These are phyloP conservation scores for Ustilago trichophora DNA, from an alignment of 1,284 basidiomycete genomes.

Conservation along the genomic window DNA sequence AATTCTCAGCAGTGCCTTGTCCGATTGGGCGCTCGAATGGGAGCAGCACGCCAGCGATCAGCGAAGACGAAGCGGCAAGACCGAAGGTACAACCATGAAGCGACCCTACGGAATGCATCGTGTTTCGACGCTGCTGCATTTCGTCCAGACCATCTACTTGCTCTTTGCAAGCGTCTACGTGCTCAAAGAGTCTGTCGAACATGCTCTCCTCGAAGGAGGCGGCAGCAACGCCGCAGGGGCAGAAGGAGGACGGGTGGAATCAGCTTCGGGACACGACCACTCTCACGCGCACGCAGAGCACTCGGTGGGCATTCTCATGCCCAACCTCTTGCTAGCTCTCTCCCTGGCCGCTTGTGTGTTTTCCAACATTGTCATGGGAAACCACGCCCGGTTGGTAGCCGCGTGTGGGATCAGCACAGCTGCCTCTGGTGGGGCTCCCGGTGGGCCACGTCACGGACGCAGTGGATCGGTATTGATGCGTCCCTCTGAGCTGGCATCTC, in stretches of 20 bases:
- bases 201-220: constrained; percentile 59
- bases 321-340: constrained; percentile 41
- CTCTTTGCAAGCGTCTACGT: constrained; percentile 91
- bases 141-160: constrained; percentile 86
- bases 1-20: constrained; percentile 41
- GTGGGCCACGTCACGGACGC: constrained; percentile 39
- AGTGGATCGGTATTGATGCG: constrained; percentile 53
- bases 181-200: constrained; percentile 83
- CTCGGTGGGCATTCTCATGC: constrained; percentile 46
- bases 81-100: constrained; percentile 19
- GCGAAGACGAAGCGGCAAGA: constrained; percentile 16
- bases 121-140: constrained; percentile 80
- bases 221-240: constrained; percentile 7
- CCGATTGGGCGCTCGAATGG: constrained; percentile 42
- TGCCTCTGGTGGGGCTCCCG: constrained; percentile 35
- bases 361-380: constrained; percentile 57
- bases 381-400: constrained; percentile 59
- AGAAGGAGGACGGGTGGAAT: constrained; percentile 13
- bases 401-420: constrained; percentile 63
- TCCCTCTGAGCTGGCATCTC: constrained; percentile 44
- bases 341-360: constrained; percentile 48
- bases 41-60: constrained; percentile 40
- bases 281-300: constrained; percentile 52
- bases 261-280: constrained; percentile 39
- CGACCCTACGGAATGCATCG: constrained; percentile 74